Base-by-base conservation (phyloP, 768 basidiomycete genomes). In the Macrolepiota albuminosa region DNA sequence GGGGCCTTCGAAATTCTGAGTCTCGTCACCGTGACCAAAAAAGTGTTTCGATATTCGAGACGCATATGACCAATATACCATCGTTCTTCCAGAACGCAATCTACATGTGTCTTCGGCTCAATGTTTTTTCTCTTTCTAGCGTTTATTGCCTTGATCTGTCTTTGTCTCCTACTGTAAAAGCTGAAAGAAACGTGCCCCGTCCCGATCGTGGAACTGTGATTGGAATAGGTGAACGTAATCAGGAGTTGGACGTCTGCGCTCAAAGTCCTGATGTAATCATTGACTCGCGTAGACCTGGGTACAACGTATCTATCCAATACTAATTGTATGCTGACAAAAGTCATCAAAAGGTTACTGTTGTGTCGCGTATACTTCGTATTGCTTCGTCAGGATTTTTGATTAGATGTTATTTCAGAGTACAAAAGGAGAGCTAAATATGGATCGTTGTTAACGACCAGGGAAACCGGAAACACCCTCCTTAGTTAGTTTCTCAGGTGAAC, bases 391-490 rank as follows among this genome's bases (percentile, higher is more conserved):
- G 8, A n/a, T 13, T 9, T 9, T 36, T 34, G 29, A 29, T 29
- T 29, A 1, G 21, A 21, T 21, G 9, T 42, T 37, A 40, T 39
- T 45, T 80, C 80, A 62, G 51, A 74, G 73, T 29, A 73, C 82
- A 71, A 78, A 80, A 71, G 77, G 78, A 65, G 83, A 83, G 66
- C 80, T 77, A 62, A 21, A 79, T 85, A 49, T 84, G 85, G 71
- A 92, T 95, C 54, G 86, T 95, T 63, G 90, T 93, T 74, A 94
- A 95, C 77, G 81, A 92, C 52, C 91, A 95, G 77, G 93, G 93
- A 74, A 86, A 88, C 63, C 84, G 43, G 9, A 95, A 59, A 97
- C 93, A 13, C 94, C 93, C 5, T 95, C 93, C 42, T 91, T 91
- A 21, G 21, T 21, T 21, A 68, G 93, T 95, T 61, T 89, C 64